phyloP scores from a whole-genome alignment of 1,139 yeast genomes.

The Taiozyma sp. region DNA sequence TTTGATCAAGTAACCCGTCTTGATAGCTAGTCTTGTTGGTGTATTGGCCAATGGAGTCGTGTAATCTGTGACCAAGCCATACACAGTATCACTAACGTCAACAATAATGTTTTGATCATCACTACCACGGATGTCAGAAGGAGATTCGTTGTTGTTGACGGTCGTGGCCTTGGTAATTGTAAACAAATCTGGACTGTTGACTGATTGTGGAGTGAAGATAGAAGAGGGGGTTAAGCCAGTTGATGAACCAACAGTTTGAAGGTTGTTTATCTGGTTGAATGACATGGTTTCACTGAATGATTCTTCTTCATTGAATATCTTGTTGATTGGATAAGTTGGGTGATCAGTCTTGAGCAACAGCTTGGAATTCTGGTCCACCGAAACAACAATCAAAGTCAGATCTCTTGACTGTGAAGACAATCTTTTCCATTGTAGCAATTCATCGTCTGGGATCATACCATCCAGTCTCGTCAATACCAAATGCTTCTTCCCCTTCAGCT shows the following conservation, averaged over 20 bases:
- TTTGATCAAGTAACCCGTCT: constrained; percentile 64
- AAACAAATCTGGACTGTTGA: constrained; percentile 36
- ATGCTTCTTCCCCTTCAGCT: constrained; percentile 44
- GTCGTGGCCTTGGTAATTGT: constrained; percentile 27
- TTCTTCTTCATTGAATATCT: constrained; percentile 25
- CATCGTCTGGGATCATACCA: constrained; percentile 75
- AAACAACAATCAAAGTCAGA: constrained; percentile 63
- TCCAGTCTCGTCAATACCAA: constrained; percentile 63
- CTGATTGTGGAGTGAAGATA: constrained; percentile 28
- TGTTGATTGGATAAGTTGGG: constrained; percentile 28
- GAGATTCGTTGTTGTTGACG: constrained; percentile 14
- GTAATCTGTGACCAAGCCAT: constrained; percentile 56
- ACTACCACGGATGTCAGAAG: constrained; percentile 18
- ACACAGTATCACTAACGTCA: constrained; percentile 50
- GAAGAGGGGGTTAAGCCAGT: constrained; percentile 25
- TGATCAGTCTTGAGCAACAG: constrained; percentile 39
- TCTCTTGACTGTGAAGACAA: constrained; percentile 56
- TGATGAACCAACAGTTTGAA: constrained; percentile 22
- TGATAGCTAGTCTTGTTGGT: constrained; percentile 64
- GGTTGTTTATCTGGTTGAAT: constrained; percentile 17
- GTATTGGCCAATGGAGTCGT: constrained; percentile 65
- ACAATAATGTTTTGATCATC: constrained; percentile 26
- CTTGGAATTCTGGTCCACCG: constrained; percentile 62
- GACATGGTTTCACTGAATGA: constrained; percentile 15
- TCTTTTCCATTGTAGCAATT: constrained; percentile 70